Evolutionary conservation across 2,329 filamentous ascomycete species (phyloP), one percentile per base, ranked within the genome.

Genomic region (Aspergillus vadensis): DNA sequence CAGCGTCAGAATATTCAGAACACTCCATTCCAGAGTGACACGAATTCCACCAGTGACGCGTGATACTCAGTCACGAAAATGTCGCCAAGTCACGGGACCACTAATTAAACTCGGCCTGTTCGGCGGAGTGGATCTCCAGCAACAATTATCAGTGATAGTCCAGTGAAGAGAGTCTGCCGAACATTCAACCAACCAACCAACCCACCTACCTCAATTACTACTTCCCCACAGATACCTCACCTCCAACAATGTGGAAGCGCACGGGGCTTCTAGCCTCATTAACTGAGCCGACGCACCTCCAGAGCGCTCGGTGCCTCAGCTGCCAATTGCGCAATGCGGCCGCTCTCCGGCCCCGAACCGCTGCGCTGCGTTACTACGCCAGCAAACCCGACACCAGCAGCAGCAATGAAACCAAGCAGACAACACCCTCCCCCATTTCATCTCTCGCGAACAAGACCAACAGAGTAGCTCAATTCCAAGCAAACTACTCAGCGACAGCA

Each of bases 1-100:
- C 23, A 10, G 0, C n/a, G n/a, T 30, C 23, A 14, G 5, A 47
- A 10, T 15, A 12, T 44, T 23, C 25, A 12, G n/a, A 39, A 21
- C 15, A n/a, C n/a, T 14, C 8, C 15, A n/a, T n/a, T 19, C 1
- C 8, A 14, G 14, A 41, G 17, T 47, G 53, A 38, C 53, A 55
- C 53, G 53, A 53, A 17, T n/a, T 4, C 14, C 23, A 27, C 0
- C 15, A 43, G 25, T 17, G 15, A 55, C 57, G 57, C 51, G 49
- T 59, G 43, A 44, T 21, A 3, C n/a, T 41, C 9, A 60, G 41
- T 55, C 72, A 70, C 73, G 71, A 74, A 74, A 71, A 58, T 60
- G 65, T 59, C 72, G 63, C 73, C 73, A 70, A 58, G 63, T 75
- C 74, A 76, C 72, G 73, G 66, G 71, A 71, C 57, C 48, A 0